Evolutionary conservation across 2,329 filamentous ascomycete species (phyloP).

Genomic region (Teratosphaeria nubilosa): DNA sequence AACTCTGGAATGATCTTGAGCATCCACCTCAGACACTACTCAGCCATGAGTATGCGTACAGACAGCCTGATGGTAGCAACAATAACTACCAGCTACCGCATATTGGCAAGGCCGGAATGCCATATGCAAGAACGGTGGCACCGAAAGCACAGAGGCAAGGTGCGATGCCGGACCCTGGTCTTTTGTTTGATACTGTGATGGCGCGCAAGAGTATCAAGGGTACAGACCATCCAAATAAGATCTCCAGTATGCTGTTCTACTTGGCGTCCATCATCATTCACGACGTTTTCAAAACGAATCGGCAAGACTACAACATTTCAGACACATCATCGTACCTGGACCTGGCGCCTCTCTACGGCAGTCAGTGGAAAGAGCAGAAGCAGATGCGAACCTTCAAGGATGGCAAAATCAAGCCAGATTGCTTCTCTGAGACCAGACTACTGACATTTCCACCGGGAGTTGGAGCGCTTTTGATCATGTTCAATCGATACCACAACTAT

Average conservation of each 20-base stretch:
- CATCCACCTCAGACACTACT: conserved; percentile 38
- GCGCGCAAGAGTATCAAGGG: conserved; percentile 48
- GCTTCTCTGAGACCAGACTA: conserved; percentile 56
- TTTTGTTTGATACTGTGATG: conserved; percentile 59
- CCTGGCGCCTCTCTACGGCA: conserved; percentile 62
- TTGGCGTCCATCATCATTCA: conserved; percentile 56
- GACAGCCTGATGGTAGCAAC: conserved; percentile 40
- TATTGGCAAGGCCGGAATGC: conserved; percentile 54
- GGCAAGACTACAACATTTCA: conserved; percentile 52
- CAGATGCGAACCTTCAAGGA: conserved; percentile 53
- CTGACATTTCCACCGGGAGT: conserved; percentile 59
- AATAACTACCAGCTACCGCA: conserved; percentile 53
- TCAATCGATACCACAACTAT: conserved; percentile 73
- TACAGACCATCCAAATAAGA: conserved; percentile 56
- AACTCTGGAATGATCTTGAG: conserved; percentile 39
- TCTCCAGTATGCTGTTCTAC: conserved; percentile 67
- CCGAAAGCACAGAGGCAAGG: conserved; percentile 47
- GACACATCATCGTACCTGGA: conserved; percentile 67
- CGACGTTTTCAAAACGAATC: conserved; percentile 57
- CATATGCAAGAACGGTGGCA: conserved; percentile 59
- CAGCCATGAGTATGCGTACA: conserved; percentile 35
- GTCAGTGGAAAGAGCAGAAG: conserved; percentile 56
- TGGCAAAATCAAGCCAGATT: conserved; percentile 62
- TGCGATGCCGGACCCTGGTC: conserved; percentile 52
- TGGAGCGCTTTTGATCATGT: conserved; percentile 58